These are phyloP conservation scores for Paxillus ammoniavirescens DNA, from an alignment of 768 basidiomycete genomes.

Conservation along the genomic window DNA sequence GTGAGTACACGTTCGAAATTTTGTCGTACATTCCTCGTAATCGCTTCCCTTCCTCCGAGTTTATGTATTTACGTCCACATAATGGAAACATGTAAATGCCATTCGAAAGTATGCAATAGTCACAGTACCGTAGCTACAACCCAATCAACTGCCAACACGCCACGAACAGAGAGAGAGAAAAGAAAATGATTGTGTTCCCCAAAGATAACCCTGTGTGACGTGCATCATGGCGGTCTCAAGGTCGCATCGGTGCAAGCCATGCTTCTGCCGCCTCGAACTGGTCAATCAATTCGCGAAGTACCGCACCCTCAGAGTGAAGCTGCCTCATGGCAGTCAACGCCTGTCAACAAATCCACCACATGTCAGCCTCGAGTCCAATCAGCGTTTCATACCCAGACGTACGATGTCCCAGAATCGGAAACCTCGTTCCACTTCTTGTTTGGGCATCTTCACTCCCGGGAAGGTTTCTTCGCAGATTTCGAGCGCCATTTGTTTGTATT, in stretches of 20 bases:
- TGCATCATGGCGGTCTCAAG: constrained; percentile 40
- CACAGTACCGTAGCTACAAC: neutral
- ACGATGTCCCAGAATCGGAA: constrained; percentile 99
- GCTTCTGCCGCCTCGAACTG: constrained; percentile 95
- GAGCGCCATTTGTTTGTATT: constrained; percentile 84
- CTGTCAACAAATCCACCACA: constrained; percentile 37
- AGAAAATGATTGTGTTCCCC: neutral
- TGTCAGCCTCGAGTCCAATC: constrained; percentile 23
- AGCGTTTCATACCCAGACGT: constrained; percentile 36
- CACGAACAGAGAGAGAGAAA: too few species aligned
- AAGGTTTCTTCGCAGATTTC: constrained; percentile 94
- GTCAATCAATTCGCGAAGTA: constrained; percentile 84
- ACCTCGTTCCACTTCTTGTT: constrained; percentile 89
- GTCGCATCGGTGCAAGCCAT: constrained; percentile 91
- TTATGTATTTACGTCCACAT: neutral
- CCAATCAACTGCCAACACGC: neutral
- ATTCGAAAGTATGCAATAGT: neutral
- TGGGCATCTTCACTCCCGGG: constrained; percentile 84
- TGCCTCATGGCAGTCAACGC: constrained; percentile 88
- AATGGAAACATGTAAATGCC: neutral
- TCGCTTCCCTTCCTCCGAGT: constrained; percentile 6
- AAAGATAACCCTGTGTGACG: constrained; percentile 5
- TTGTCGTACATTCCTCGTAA: neutral
- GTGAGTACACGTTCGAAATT: neutral
- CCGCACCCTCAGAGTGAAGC: constrained; percentile 78